Base-by-base conservation (phyloP, 2,329 filamentous ascomycete genomes). In the Verticillium zaregamsianum region DNA sequence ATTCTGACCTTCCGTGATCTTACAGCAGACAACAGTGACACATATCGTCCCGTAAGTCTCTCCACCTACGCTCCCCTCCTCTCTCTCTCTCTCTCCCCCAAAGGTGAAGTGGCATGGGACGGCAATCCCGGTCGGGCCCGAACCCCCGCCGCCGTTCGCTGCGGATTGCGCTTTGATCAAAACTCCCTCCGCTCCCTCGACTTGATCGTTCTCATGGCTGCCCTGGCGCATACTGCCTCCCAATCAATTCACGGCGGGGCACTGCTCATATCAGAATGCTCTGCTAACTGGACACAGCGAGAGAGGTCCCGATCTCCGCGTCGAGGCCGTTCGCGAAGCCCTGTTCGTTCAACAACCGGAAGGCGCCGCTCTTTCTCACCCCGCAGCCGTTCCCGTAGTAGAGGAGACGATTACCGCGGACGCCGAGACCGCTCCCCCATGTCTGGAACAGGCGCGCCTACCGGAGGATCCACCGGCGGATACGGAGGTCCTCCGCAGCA, bases 251-350 rank as follows among this genome's bases (percentile, higher is more conserved):
- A 20, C 54, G 5, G 15, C 11, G 17, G 17, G 17, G 12, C 52
- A 17, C 25, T 6, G 28, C 12, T 28, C 49, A 59, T 35, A 52
- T 55, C 12, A 54, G 52, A 61, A 39, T 25, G 40, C 23, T 68
- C 64, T 68, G 49, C 61, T 67, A 70, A 76, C 71, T 64, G 62
- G 63, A 68, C 71, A 60, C 82, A 94, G 91, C 91, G 91, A 77
- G 92, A 96, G 87, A 90, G 89, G 81, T 89, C 87, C 78, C 88
- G 90, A 76, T 92, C 90, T 69, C 89, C 90, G 73, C 88, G 89
- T 74, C 88, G 90, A 77, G 86, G 86, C 76, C 89, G 92, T 78
- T 96, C 93, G 72, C 90, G 92, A 79, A 96, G 92, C 80, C 91
- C 90, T 70, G 86, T 87, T 73, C 88, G 84, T 66, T 81, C 83